Conservation (phyloP, 2,329 filamentous ascomycete species). For the Cordyceps militaris region DNA sequence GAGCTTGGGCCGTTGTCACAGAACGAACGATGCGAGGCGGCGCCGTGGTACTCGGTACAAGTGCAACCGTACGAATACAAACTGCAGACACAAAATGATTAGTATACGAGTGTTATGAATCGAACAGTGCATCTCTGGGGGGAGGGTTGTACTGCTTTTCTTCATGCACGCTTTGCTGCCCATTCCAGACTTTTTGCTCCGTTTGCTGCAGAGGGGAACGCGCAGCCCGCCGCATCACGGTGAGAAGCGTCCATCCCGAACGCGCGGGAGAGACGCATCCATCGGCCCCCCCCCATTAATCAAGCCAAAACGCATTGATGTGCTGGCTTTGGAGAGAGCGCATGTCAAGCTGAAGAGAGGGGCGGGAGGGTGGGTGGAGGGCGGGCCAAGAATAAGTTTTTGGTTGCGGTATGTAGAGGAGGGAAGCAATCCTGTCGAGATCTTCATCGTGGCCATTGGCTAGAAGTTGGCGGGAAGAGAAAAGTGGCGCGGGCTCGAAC, state of each 20-base stretch:
- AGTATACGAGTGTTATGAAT: neutral
- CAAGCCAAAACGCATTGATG: neutral
- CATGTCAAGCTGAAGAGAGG: constrained; percentile 2
- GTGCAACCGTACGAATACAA: too few relatives aligned
- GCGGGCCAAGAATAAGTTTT: neutral
- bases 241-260: neutral
- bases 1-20: constrained; percentile 3
- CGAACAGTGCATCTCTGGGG: too few relatives aligned
- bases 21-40: neutral
- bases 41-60: too few relatives aligned
- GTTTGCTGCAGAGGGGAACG: too few relatives aligned
- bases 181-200: neutral
- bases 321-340: neutral
- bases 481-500: neutral
- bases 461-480: neutral
- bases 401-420: neutral
- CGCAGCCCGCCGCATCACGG: neutral
- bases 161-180: neutral
- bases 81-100: neutral
- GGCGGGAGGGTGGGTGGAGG: neutral
- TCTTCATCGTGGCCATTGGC: constrained; percentile 10
- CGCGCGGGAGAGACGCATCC: neutral
- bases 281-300: too few relatives aligned
- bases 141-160: neutral
- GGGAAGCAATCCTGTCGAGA: constrained; percentile 5